Evolutionary conservation across 2,329 filamentous ascomycete species (phyloP).

Genomic region (Colletotrichum echinochloae): DNA sequence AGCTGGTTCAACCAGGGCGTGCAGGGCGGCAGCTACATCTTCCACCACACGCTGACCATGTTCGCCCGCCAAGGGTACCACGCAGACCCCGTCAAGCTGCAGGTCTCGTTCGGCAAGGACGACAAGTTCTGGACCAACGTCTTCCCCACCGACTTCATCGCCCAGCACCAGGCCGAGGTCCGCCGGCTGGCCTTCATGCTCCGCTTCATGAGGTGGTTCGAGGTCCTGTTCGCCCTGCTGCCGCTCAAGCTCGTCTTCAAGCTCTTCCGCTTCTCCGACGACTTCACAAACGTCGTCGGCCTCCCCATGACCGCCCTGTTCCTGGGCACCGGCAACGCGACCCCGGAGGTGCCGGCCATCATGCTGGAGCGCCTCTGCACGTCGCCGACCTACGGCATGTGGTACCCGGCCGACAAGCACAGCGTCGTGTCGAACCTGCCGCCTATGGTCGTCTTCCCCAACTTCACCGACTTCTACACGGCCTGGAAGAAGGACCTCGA

Average conservation of each 20-base stretch:
- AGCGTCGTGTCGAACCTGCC: conserved; percentile 66
- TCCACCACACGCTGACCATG: conserved; percentile 73
- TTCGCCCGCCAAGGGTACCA: conserved; percentile 66
- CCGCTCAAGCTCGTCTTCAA: conserved; percentile 72
- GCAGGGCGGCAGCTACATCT: conserved; percentile 69
- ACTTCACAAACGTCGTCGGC: conserved; percentile 76
- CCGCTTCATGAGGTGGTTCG: conserved; percentile 65
- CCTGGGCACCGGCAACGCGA: conserved; percentile 77
- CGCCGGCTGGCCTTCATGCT: conserved; percentile 65
- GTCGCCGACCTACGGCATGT: conserved; percentile 64
- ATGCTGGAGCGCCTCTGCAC: conserved; percentile 69
- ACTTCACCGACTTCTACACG: conserved; percentile 68
- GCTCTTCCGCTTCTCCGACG: conserved; percentile 73
- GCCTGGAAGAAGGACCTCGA: conserved; percentile 66
- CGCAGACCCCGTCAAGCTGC: conserved; percentile 65
- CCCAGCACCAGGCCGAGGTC: conserved; percentile 65
- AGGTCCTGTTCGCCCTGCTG: conserved; percentile 66
- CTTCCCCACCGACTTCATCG: conserved; percentile 67
- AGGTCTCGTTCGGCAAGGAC: conserved; percentile 69
- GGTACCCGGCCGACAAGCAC: conserved; percentile 61
- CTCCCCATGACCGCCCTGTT: conserved; percentile 64
- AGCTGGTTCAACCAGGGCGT: conserved; percentile 74
- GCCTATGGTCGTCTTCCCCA: conserved; percentile 72
- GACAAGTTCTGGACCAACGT: conserved; percentile 72
- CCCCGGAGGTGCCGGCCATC: conserved; percentile 74